A percentile compares a stretch with the other conserved stretches of the same genome.
These are phyloP conservation scores for Dalechampia spathulata DNA, from an alignment of 441 rosid species.

Conservation along the genomic window DNA sequence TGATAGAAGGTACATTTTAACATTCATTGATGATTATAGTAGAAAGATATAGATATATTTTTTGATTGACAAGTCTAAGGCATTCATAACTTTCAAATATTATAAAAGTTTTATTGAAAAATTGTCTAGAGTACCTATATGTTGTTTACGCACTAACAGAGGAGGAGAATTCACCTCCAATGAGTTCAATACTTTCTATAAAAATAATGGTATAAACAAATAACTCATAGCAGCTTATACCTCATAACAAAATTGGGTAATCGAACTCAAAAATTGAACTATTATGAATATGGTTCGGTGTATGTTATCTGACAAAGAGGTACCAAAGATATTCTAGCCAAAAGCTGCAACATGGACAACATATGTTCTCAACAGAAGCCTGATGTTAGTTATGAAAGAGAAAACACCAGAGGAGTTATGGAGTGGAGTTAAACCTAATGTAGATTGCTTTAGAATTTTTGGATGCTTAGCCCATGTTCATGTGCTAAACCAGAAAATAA, in stretches of 20 bases:
- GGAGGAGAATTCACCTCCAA: background rate
- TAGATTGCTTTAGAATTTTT: background rate
- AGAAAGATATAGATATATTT: background rate
- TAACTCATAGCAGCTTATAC: background rate
- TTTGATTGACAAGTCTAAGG: background rate
- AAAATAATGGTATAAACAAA: background rate
- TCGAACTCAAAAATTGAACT: no score
- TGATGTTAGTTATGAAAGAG: background rate
- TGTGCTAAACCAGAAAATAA: background rate
- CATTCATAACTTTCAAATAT: background rate
- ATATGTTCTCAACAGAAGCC: background rate
- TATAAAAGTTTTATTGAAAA: background rate
- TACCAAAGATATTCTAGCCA: background rate
- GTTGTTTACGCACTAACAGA: background rate
- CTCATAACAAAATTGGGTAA: background rate
- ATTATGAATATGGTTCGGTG: constrained; percentile 6
- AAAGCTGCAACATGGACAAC: background rate
- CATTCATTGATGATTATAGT: constrained; percentile 3
- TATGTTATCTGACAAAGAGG: background rate
- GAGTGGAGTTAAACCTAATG: constrained; percentile 1
- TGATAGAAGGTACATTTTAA: background rate
- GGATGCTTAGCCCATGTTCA: background rate
- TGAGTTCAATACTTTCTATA: background rate
- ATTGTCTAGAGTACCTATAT: background rate
- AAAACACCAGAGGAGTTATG: background rate